These are phyloP conservation scores for Nicotiana rustica DNA, from an alignment of 305 asterid genomes.

Conservation along the genomic window DNA sequence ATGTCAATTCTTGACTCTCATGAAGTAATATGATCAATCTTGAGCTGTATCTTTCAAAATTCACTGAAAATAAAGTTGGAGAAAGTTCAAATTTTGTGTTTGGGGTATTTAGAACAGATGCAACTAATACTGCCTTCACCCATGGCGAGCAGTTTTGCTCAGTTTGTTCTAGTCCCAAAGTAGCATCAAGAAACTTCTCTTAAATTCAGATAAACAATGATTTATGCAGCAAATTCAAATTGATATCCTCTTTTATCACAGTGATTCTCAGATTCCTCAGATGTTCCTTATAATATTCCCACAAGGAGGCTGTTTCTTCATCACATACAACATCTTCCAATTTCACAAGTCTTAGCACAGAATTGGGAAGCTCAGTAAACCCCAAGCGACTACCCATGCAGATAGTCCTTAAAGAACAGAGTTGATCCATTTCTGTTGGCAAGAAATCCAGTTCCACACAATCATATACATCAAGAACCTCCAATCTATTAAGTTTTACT, in stretches of 20 bases:
- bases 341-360: slow-evolving; percentile 33
- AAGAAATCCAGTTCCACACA: slow-evolving; percentile 41
- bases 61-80: background rate
- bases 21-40: background rate
- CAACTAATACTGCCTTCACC: background rate
- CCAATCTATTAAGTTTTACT: slow-evolving; percentile 35
- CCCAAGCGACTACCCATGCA: slow-evolving; percentile 47
- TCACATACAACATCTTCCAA: slow-evolving; percentile 44
- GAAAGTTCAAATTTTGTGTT: background rate
- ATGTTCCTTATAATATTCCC: slow-evolving; percentile 30
- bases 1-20: background rate
- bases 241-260: slow-evolving; percentile 42
- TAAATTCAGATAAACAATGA: background rate
- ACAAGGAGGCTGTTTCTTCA: slow-evolving; percentile 40
- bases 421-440: slow-evolving; percentile 38
- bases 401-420: slow-evolving; percentile 37
- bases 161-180: slow-evolving; percentile 13
- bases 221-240: slow-evolving; percentile 48
- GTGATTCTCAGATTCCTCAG: slow-evolving; percentile 37
- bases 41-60: background rate
- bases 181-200: background rate
- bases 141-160: background rate
- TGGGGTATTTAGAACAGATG: background rate
- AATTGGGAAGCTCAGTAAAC: slow-evolving; percentile 39
- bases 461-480: slow-evolving; percentile 43